Base-by-base conservation (phyloP, 257 asterid genomes). In the Agastache rugosa region DNA sequence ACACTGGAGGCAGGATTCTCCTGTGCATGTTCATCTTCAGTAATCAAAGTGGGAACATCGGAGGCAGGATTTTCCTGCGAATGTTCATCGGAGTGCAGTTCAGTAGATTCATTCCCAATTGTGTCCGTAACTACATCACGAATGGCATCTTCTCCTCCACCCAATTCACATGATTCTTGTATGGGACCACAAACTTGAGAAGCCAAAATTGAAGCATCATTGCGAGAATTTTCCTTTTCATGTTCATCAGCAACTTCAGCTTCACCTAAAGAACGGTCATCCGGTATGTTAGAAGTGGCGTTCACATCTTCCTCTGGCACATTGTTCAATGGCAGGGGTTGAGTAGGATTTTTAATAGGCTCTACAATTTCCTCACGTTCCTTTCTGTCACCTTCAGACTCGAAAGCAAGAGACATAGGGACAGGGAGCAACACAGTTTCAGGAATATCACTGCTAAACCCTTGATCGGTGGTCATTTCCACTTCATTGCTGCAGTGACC, bases 21-120 rank as follows among this genome's bases (percentile, higher is more conserved):
- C 42, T 34, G 59, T n/a, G 60, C 62, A 51, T 45, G 70, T 62
- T n/a, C n/a, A n/a, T 48, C 66, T 64, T 77, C 83, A 55, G 66
- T 9, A 37, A 67, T 59, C 8, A 64, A 59, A 75, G 27, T 23
- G 44, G 71, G 59, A 69, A 45, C 78, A 68, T 67, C 50, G 2
- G 42, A 11, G 0, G 29, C 74, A 12, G 59, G 37, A 27, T 48
- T 68, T 19, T 48, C 78, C 42, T 34, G 59, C n/a, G 60, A 56
- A 51, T 45, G 70, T 62, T 72, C 71, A 44, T 63, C 76, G 25
- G 23, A 61, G 10, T 7, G 29, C 20, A 23, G 10, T 29, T 80
- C 59, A 68, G 61, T 62, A 23, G 75, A 42, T 45, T 60, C 71
- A 47, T 35, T 17, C 3, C 14, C 81, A 55, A 53, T 45, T 48